These are phyloP conservation scores for Conticribra guillardii DNA, from an alignment of 108 stramenopile genomes.

Conservation along the genomic window DNA sequence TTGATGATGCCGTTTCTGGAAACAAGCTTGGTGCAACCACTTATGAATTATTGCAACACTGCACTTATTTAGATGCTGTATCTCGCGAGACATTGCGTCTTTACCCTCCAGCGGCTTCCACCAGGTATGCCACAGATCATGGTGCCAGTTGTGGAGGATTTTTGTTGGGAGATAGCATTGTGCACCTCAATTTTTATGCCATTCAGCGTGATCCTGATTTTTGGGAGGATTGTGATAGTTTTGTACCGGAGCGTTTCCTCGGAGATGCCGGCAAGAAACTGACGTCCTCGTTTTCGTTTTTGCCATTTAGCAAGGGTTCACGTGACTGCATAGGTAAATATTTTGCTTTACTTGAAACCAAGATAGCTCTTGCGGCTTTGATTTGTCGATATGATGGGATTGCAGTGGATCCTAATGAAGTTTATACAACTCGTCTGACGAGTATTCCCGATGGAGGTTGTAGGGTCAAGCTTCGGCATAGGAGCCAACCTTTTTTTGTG, in stretches of 20 bases:
- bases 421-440: slow-evolving; percentile 22
- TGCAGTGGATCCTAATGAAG: slow-evolving; percentile 29
- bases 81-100: slow-evolving; percentile 38
- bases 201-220: slow-evolving; percentile 46
- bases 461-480: slow-evolving; percentile 21
- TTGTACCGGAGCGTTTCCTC: slow-evolving; percentile 46
- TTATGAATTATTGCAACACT: slow-evolving; percentile 36
- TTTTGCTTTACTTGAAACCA: slow-evolving; percentile 52
- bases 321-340: slow-evolving; percentile 60
- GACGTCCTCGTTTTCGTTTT: slow-evolving; percentile 17
- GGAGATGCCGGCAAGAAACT: slow-evolving; percentile 28
- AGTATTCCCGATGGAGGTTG: slow-evolving; percentile 36
- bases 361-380: slow-evolving; percentile 49
- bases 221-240: slow-evolving; percentile 44
- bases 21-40: slow-evolving; percentile 10
- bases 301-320: slow-evolving; percentile 47
- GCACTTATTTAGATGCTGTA: slow-evolving; percentile 52
- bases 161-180: slow-evolving; percentile 26
- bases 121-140: slow-evolving; percentile 27
- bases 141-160: slow-evolving; percentile 16
- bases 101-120: slow-evolving; percentile 44
- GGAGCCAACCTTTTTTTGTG: too few relatives aligned
- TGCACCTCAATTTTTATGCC: slow-evolving; percentile 50
- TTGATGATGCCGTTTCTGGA: slow-evolving; percentile 4
- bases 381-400: slow-evolving; percentile 36